Percentiles rank a stretch among this genome's conserved stretches.
Conservation (phyloP, 441 rosid species). For the Oxalis stricta region DNA sequence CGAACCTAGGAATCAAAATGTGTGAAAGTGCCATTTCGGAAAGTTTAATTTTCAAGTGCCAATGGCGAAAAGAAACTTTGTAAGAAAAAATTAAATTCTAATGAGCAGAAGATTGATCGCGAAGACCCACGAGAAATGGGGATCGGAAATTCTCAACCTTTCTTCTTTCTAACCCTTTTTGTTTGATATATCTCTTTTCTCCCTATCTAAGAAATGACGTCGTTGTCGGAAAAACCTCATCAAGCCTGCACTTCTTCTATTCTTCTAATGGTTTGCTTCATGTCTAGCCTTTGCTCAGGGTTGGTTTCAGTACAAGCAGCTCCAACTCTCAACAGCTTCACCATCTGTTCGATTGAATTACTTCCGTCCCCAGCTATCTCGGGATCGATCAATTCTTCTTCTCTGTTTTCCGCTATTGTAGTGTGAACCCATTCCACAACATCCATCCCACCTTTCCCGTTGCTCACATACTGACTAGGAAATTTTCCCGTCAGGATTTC, state of each 20-base stretch:
- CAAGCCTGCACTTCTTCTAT: constrained; percentile 39
- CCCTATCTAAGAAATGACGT: neutral
- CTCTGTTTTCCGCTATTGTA: constrained; percentile 31
- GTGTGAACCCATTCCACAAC: constrained; percentile 49
- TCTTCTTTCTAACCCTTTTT: too few relatives aligned
- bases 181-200: neutral
- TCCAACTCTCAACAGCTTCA: constrained; percentile 40
- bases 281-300: constrained; percentile 26
- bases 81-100: too few relatives aligned
- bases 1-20: too few relatives aligned
- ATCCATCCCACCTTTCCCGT: constrained; percentile 58
- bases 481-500: constrained; percentile 71
- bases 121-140: too few relatives aligned
- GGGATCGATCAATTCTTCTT: constrained; percentile 58
- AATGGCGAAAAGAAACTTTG: too few relatives aligned
- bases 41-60: too few relatives aligned
- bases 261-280: constrained; percentile 47
- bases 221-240: constrained; percentile 1
- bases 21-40: too few relatives aligned
- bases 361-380: constrained; percentile 27
- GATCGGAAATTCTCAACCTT: too few relatives aligned
- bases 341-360: constrained; percentile 31
- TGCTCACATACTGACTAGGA: constrained; percentile 62
- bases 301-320: constrained; percentile 40
- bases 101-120: too few relatives aligned